A percentile compares a stretch with the other conserved stretches of the same genome.
Evolutionary conservation across 2,329 filamentous ascomycete species (phyloP).

Genomic region (Metarhizium robertsii): DNA sequence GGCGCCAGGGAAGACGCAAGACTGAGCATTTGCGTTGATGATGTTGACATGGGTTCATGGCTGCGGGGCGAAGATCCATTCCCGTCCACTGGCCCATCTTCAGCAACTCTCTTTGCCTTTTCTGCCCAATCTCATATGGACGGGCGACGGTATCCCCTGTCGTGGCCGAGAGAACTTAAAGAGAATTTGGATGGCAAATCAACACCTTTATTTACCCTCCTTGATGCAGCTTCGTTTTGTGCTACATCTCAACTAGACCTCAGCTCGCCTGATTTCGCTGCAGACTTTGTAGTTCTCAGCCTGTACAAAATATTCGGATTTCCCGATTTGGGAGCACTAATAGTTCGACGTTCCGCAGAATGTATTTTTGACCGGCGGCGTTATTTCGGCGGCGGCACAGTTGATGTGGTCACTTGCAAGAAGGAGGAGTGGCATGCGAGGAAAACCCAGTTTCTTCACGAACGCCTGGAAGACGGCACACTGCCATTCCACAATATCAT

Average conservation of each 20-base stretch:
- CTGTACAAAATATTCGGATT: slow-evolving; percentile 99
- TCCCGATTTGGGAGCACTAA: slow-evolving; percentile 77
- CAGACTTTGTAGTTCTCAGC: slow-evolving; percentile 82
- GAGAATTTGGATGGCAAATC: slow-evolving; percentile 9
- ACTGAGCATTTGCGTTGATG: slow-evolving; percentile 56
- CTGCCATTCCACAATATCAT: slow-evolving; percentile 85
- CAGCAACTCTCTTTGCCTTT: slow-evolving; percentile 59
- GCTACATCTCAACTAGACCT: slow-evolving; percentile 72
- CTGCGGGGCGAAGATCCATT: slow-evolving; percentile 32
- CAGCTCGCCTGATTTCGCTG: slow-evolving; percentile 46
- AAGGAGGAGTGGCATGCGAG: slow-evolving; percentile 69
- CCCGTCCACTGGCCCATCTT: slow-evolving; percentile 8
- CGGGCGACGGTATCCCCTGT: slow-evolving; percentile 62
- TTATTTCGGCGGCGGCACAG: slow-evolving; percentile 93
- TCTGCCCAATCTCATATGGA: slow-evolving; percentile 93
- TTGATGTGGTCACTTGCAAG: slow-evolving; percentile 76
- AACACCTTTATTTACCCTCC: slow-evolving; percentile 50
- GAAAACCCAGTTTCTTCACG: slow-evolving; percentile 65
- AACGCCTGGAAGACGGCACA: slow-evolving; percentile 83
- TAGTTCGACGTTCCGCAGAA: slow-evolving; percentile 65
- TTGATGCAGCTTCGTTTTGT: slow-evolving; percentile 77
- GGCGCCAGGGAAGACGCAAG: slow-evolving; percentile 66
- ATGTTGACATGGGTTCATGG: slow-evolving; percentile 58
- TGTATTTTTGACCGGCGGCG: slow-evolving; percentile 54
- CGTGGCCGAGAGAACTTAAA: slow-evolving; percentile 51